Percentiles rank a stretch among this genome's conserved stretches.
phyloP scores from a whole-genome alignment of 768 basidiomycete genomes.

The Trametes villosa region DNA sequence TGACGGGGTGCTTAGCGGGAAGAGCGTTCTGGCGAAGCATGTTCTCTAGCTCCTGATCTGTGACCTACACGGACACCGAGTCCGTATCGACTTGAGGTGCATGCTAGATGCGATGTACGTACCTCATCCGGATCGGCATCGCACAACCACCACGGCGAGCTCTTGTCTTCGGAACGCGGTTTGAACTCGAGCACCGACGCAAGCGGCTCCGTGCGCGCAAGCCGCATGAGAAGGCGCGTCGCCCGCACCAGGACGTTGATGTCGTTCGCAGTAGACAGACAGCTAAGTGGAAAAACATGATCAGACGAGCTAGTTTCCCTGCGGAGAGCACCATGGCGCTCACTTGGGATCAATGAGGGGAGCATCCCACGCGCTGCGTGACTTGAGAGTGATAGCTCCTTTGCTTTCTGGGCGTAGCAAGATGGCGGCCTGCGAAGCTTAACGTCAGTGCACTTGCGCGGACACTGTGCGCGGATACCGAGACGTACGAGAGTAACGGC shows the following conservation, averaged over 20 bases:
- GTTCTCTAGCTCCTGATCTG: not conserved
- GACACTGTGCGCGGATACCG: not conserved
- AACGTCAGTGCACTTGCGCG: not conserved
- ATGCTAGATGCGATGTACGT: too few species aligned
- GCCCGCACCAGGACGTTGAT: conserved; percentile 43
- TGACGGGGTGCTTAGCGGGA: too few species aligned
- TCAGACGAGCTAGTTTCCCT: not conserved
- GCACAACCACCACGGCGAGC: conserved; percentile 4
- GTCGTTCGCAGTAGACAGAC: conserved; percentile 45
- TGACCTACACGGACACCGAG: not conserved
- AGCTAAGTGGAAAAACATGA: conserved; percentile 33
- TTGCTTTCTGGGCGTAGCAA: conserved; percentile 43
- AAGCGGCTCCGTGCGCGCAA: conserved; percentile 43
- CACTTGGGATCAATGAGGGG: conserved; percentile 49
- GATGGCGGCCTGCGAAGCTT: not conserved
- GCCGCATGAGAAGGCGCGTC: conserved; percentile 40
- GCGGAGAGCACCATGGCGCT: too few species aligned
- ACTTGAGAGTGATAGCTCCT: conserved; percentile 41
- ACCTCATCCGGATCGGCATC: conserved; percentile 18
- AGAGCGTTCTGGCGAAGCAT: too few species aligned
- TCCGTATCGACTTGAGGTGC: too few species aligned
- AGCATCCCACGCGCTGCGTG: conserved; percentile 42
- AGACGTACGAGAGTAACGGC: conserved; percentile 1
- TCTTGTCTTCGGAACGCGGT: not conserved
- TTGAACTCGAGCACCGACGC: conserved; percentile 35